Conservation (phyloP, 202 grass and related monocot genomes). For the Schoenoplectus tabernaemontani region DNA sequence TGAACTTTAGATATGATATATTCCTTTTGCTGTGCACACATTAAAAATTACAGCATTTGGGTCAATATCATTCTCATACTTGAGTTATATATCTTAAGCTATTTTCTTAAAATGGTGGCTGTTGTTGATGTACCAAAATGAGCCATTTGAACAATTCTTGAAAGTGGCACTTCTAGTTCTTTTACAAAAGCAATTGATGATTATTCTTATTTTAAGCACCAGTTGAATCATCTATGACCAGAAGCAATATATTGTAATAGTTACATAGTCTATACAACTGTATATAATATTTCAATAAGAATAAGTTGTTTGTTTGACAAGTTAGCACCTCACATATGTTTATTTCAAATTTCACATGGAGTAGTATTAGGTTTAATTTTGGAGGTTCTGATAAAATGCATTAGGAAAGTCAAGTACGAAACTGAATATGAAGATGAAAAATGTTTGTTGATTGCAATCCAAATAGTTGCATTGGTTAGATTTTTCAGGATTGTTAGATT, state of each 20-base stretch:
- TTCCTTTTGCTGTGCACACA: not conserved
- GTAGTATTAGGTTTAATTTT: not conserved
- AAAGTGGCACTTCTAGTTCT: not conserved
- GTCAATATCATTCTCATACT: not conserved
- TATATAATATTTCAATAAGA: not conserved
- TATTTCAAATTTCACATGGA: not conserved
- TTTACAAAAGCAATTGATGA: not conserved
- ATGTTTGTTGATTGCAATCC: not conserved
- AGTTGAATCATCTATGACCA: not conserved
- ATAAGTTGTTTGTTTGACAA: not conserved
- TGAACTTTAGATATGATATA: not conserved
- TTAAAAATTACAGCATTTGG: not conserved
- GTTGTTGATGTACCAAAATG: not conserved
- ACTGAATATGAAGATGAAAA: not conserved
- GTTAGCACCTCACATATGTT: not conserved
- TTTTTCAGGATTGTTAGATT: not conserved
- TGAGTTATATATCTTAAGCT: not conserved
- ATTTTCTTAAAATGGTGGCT: not conserved
- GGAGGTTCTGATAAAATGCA: not conserved
- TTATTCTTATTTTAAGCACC: not conserved
- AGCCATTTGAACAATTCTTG: constrained; percentile 4
- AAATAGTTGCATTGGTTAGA: not conserved
- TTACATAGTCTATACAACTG: not conserved
- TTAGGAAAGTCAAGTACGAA: not conserved
- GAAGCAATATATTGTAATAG: not conserved